Evolutionary conservation across 2,329 filamentous ascomycete species (phyloP).

Genomic region (Botrytis galanthina): DNA sequence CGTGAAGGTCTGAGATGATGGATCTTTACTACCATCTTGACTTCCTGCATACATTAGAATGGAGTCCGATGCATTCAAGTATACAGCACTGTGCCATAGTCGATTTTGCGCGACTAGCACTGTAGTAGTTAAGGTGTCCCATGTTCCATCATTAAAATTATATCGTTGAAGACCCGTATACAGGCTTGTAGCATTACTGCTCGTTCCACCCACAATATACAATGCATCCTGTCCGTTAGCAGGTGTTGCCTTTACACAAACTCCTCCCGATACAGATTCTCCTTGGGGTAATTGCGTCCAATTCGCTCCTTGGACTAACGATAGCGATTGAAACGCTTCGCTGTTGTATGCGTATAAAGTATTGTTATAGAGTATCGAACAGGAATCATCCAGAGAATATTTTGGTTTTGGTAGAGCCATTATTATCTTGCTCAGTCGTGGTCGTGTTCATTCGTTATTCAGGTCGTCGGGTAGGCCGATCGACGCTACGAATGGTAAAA

Average conservation of each 20-base stretch:
- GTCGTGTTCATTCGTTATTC: conserved; percentile 22
- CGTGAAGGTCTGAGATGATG: conserved; percentile 73
- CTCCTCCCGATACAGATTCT: conserved; percentile 68
- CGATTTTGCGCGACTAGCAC: conserved; percentile 53
- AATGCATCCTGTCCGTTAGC: conserved; percentile 55
- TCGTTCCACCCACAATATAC: conserved; percentile 78
- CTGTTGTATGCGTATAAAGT: conserved; percentile 81
- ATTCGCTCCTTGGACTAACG: conserved; percentile 63
- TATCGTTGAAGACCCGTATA: conserved; percentile 77
- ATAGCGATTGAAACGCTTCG: conserved; percentile 71
- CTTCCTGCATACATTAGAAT: conserved; percentile 81
- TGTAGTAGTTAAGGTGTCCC: conserved; percentile 54
- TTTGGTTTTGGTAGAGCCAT: conserved; percentile 62
- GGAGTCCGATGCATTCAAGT: conserved; percentile 65
- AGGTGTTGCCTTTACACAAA: conserved; percentile 70
- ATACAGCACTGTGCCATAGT: conserved; percentile 71
- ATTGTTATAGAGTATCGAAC: conserved; percentile 76
- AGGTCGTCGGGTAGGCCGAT: conserved; percentile 19
- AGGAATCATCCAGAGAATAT: conserved; percentile 70
- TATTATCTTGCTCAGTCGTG: conserved; percentile 23
- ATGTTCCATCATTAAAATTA: conserved; percentile 54
- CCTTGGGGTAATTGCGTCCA: conserved; percentile 69
- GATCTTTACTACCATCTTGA: conserved; percentile 54
- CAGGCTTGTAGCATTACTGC: conserved; percentile 42
- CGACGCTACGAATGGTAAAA: conserved; percentile 13